Percentiles rank a stretch among this genome's conserved stretches.
phyloP scores from a whole-genome alignment of 176 grass and related monocot species.

The Pharus latifolius region DNA sequence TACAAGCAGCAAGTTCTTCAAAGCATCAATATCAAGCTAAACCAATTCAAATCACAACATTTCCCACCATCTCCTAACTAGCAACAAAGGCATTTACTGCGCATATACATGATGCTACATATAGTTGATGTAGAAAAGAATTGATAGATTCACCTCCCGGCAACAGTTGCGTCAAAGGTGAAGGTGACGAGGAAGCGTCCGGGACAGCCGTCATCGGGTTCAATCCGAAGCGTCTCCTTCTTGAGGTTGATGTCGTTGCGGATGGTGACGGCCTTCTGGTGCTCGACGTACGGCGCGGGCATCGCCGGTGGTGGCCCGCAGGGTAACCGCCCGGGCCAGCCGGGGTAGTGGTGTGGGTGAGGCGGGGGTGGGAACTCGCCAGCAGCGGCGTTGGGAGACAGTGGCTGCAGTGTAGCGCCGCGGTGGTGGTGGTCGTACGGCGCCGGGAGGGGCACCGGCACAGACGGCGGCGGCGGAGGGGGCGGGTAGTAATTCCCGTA shows the following conservation, averaged over 20 bases:
- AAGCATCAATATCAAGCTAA: constrained; percentile 13
- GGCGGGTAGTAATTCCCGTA: constrained; percentile 56
- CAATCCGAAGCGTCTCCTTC: constrained; percentile 92
- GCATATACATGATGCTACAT: background rate
- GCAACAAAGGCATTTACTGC: background rate
- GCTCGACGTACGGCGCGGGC: constrained; percentile 73
- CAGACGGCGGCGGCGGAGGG: constrained; percentile 48
- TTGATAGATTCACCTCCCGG: constrained; percentile 54
- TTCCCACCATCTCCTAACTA: background rate
- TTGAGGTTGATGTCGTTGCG: constrained; percentile 92
- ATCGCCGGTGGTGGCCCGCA: constrained; percentile 34
- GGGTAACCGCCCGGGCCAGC: constrained; percentile 49
- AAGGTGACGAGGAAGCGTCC: constrained; percentile 64
- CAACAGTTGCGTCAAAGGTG: constrained; percentile 78
- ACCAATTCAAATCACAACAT: background rate
- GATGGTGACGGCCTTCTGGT: constrained; percentile 91
- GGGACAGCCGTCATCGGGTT: constrained; percentile 54
- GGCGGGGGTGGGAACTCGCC: constrained; percentile 24
- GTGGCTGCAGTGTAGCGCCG: background rate
- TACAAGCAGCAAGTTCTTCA: constrained; percentile 2
- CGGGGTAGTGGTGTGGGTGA: constrained; percentile 42
- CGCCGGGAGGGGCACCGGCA: constrained; percentile 55
- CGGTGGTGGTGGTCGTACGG: constrained; percentile 78
- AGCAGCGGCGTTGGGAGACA: constrained; percentile 2
- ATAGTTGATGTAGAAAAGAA: background rate